phyloP scores from a whole-genome alignment of 2,329 filamentous ascomycete species.

The Nothomitra cinnamomea region DNA sequence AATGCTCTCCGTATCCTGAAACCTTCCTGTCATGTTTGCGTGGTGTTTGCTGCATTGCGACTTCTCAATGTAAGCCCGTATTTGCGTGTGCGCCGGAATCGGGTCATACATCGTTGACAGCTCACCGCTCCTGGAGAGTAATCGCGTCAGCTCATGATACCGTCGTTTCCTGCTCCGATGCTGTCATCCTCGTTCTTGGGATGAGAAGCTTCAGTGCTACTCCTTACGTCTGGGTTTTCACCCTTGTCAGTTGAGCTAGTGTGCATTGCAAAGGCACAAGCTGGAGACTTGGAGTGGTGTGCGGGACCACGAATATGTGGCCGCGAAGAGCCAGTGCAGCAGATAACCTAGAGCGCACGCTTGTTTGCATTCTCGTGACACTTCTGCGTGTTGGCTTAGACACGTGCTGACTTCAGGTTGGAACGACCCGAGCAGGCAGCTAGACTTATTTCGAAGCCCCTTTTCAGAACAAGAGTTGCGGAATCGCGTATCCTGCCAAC shows the following conservation, averaged over 20 bases:
- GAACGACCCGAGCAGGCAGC: slow-evolving; percentile 2
- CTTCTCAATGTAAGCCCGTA: neutral
- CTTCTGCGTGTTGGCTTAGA: slow-evolving; percentile 4
- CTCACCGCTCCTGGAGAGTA: slow-evolving; percentile 1
- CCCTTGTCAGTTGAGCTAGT: neutral
- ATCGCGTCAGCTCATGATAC: neutral
- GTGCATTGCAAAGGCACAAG: neutral
- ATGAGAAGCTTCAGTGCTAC: neutral
- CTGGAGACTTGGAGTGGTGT: neutral
- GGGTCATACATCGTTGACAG: slow-evolving; percentile 1
- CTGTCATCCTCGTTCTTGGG: neutral
- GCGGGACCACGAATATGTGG: neutral
- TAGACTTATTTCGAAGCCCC: neutral
- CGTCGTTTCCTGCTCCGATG: neutral
- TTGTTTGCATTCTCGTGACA: slow-evolving; percentile 4
- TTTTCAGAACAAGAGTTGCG: neutral
- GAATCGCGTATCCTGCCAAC: slow-evolving; percentile 3
- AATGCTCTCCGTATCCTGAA: neutral
- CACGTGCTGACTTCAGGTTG: slow-evolving; percentile 3
- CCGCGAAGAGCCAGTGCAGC: slow-evolving; percentile 1
- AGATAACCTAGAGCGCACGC: slow-evolving; percentile 2
- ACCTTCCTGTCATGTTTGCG: neutral
- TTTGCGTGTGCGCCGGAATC: slow-evolving; percentile 1
- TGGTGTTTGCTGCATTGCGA: neutral
- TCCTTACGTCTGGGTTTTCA: neutral